Percentiles rank a stretch among this genome's conserved stretches.
Evolutionary conservation across 345 rosid species (phyloP).

Genomic region (Linum tenue): DNA sequence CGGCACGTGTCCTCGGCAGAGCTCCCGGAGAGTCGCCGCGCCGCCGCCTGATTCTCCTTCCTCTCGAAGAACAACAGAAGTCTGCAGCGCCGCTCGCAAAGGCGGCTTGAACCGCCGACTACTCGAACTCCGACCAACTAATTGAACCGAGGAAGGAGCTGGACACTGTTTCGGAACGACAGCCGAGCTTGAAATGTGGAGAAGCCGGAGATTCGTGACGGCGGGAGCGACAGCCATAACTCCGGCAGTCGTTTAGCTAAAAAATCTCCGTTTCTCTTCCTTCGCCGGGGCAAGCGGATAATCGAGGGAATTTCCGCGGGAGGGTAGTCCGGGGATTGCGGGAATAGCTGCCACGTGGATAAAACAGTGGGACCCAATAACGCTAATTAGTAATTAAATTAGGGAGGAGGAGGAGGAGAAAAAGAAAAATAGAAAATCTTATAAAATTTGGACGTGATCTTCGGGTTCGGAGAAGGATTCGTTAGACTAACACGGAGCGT

Average conservation of each 20-base stretch:
- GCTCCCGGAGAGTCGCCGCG: slow-evolving; percentile 25
- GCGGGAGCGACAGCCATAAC: neutral
- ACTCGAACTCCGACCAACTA: neutral
- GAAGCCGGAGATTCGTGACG: slow-evolving; percentile 1
- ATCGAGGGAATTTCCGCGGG: too few relatives aligned
- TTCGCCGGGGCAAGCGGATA: neutral
- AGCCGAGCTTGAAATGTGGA: slow-evolving; percentile 7
- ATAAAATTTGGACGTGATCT: neutral
- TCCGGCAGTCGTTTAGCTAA: neutral
- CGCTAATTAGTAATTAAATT: neutral
- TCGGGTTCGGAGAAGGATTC: neutral
- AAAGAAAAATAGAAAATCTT: neutral
- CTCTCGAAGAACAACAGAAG: slow-evolving; percentile 6
- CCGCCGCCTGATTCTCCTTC: neutral
- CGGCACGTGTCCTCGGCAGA: slow-evolving; percentile 47
- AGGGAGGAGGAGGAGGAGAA: neutral
- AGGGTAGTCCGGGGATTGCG: neutral
- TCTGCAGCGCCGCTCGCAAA: slow-evolving; percentile 11
- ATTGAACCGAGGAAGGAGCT: neutral
- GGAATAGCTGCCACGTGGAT: neutral
- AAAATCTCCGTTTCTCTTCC: neutral
- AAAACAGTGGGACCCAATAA: neutral
- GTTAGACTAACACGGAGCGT: neutral
- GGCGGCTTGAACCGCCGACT: slow-evolving; percentile 7
- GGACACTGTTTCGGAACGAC: neutral